Base-by-base conservation (phyloP, 2,329 filamentous ascomycete genomes). In the Diatrype stigma region DNA sequence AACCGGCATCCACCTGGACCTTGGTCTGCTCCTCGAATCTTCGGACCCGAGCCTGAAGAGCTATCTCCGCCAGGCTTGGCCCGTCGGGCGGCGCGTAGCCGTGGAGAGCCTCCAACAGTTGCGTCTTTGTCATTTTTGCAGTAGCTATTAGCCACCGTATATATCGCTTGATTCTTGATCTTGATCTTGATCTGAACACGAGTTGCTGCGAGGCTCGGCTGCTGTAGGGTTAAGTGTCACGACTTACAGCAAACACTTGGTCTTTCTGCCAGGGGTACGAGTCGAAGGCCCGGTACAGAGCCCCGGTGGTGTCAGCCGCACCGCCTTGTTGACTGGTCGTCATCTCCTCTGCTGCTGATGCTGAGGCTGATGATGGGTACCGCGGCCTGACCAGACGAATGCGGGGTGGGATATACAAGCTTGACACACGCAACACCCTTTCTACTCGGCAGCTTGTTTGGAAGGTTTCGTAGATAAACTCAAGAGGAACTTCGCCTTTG, bases 211-310 rank as follows among this genome's bases (percentile, higher is more conserved):
- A n/a, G n/a, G n/a, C n/a, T n/a, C n/a, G n/a, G n/a, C n/a, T n/a
- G n/a, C n/a, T n/a, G 23, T 48, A 8, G 35, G 21, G 30, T 34
- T 17, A 35, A 17, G 22, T 38, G 6, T 47, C n/a, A 10, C 16
- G 19, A 55, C 63, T 60, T 47, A 65, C 63, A 40, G 51, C 54
- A 50, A 66, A 66, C 6, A 54, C n/a, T n/a, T 59, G 57, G 49
- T 66, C 63, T 46, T 60, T 60, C 34, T 58, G 52, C 63, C 63
- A 66, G 10, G 63, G 63, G 52, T 64, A 66, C 32, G 63, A 59
- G 49, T 66, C 58, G 45, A 66, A 66, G 17, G 63, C 63, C 23
- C 52, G 57, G 52, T 61, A 63, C 49, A 56, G 53, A 10, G 60
- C 57, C 40, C 60, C 58, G 3, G 62, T 60, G 23, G 60, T 59